phyloP scores from a whole-genome alignment of 2,329 filamentous ascomycete species.

The Exophiala sideris region DNA sequence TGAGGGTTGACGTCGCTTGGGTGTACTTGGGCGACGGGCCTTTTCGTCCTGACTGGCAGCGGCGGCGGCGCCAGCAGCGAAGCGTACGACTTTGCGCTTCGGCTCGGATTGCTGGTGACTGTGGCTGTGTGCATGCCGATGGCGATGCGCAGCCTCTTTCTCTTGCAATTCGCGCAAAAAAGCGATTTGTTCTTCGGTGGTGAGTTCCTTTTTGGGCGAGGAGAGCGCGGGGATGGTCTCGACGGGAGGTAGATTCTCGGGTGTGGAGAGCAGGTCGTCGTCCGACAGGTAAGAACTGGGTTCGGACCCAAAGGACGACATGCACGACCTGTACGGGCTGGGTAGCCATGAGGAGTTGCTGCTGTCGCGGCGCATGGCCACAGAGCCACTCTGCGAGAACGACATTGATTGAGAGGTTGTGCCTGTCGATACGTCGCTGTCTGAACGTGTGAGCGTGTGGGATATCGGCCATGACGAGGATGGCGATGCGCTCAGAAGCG shows the following conservation, averaged over 20 bases:
- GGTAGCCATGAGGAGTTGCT: constrained; percentile 28
- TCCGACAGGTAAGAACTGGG: constrained; percentile 29
- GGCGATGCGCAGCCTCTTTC: constrained; percentile 20
- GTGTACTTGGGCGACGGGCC: constrained; percentile 19
- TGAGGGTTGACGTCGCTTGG: constrained; percentile 16
- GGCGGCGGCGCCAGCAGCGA: constrained; percentile 16
- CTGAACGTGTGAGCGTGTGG: constrained; percentile 13
- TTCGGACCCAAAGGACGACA: constrained; percentile 24
- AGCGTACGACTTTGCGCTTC: constrained; percentile 25
- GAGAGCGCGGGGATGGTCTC: constrained; percentile 24
- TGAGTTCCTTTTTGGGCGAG: constrained; percentile 25
- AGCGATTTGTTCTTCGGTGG: constrained; percentile 29
- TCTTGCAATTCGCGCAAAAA: constrained; percentile 27
- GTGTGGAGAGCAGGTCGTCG: constrained; percentile 25
- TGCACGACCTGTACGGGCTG: constrained; percentile 28
- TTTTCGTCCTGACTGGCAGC: constrained; percentile 11
- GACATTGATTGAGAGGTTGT: neutral
- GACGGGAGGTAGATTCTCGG: constrained; percentile 21
- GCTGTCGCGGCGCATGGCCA: constrained; percentile 26
- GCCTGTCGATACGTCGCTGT: constrained; percentile 17
- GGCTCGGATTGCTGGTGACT: constrained; percentile 11
- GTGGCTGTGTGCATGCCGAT: constrained; percentile 9
- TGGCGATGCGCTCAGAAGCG: constrained; percentile 24
- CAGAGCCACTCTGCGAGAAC: constrained; percentile 13
- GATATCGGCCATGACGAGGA: constrained; percentile 20